phyloP scores from a whole-genome alignment of 208 protist genomes.

The Trypanosoma cruzi region DNA sequence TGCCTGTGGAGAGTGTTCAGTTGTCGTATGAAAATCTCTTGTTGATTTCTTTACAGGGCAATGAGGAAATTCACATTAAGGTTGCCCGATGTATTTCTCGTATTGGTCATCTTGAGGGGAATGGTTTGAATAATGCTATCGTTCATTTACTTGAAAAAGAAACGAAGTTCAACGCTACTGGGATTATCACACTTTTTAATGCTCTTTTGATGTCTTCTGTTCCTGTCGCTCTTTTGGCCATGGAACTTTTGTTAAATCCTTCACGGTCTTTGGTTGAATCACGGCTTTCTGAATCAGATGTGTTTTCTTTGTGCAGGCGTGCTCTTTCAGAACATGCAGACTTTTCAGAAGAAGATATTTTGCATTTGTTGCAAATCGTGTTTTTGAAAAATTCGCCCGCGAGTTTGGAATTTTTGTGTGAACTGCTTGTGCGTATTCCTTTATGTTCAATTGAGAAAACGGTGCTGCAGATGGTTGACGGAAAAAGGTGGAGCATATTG shows the following conservation, averaged over 20 bases:
- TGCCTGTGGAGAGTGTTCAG: conserved; percentile 25
- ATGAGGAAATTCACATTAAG: conserved; percentile 18
- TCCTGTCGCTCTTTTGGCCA: conserved; percentile 17
- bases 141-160: conserved; percentile 1
- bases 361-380: conserved; percentile 6
- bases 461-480: conserved; percentile 10
- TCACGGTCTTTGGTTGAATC: not conserved
- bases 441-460: not conserved
- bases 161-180: not conserved
- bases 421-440: conserved; percentile 20
- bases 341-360: conserved; percentile 11
- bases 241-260: conserved; percentile 21
- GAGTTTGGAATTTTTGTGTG: conserved; percentile 31
- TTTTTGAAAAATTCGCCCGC: conserved; percentile 2
- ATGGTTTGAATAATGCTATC: conserved; percentile 13
- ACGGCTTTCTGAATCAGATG: conserved; percentile 7
- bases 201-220: conserved; percentile 17
- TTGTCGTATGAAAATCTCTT: conserved; percentile 35
- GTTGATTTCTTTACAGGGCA: conserved; percentile 11
- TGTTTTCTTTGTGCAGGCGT: conserved; percentile 26
- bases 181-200: conserved; percentile 20
- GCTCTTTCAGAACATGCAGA: conserved; percentile 10
- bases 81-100: conserved; percentile 19
- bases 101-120: conserved; percentile 29
- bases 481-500: conserved; percentile 8